Evolutionary conservation across 331 rosid species (phyloP).

Genomic region (Rosa hybrid): DNA sequence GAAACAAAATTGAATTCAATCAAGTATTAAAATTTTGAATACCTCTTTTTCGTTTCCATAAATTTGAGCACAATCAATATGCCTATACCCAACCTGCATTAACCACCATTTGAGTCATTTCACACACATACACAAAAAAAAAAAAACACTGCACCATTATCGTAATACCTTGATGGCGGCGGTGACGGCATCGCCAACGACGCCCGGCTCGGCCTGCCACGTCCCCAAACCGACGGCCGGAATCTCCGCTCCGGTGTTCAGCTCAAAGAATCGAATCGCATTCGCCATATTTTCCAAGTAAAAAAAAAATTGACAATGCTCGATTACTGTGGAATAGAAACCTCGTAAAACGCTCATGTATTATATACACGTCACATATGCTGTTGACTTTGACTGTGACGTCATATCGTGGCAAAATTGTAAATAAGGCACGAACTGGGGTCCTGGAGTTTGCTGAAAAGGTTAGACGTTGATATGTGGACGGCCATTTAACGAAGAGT

Average conservation of each 20-base stretch:
- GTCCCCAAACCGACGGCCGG: constrained; percentile 66
- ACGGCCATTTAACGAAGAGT: background rate
- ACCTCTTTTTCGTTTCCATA: constrained; percentile 84
- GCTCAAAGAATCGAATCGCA: constrained; percentile 31
- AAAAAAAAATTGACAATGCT: background rate
- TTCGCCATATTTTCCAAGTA: constrained; percentile 31
- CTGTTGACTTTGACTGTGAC: too few species aligned
- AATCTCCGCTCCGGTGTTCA: constrained; percentile 62
- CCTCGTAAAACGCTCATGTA: background rate
- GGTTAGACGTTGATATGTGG: background rate
- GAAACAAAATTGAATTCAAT: background rate
- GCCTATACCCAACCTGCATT: constrained; percentile 69
- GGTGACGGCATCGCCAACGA: constrained; percentile 44
- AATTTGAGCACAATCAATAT: constrained; percentile 81
- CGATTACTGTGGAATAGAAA: background rate
- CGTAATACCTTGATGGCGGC: constrained; percentile 61
- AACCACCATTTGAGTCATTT: background rate
- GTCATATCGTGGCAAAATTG: background rate
- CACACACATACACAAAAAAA: background rate
- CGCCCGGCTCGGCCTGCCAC: constrained; percentile 52
- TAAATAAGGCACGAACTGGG: background rate
- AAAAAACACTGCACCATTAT: background rate
- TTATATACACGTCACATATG: background rate
- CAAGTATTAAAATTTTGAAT: background rate
- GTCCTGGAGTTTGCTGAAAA: background rate